A percentile compares a stretch with the other conserved stretches of the same genome.
These are phyloP conservation scores for Colletotrichum scovillei DNA, from an alignment of 2,329 filamentous ascomycete species.

Conservation along the genomic window DNA sequence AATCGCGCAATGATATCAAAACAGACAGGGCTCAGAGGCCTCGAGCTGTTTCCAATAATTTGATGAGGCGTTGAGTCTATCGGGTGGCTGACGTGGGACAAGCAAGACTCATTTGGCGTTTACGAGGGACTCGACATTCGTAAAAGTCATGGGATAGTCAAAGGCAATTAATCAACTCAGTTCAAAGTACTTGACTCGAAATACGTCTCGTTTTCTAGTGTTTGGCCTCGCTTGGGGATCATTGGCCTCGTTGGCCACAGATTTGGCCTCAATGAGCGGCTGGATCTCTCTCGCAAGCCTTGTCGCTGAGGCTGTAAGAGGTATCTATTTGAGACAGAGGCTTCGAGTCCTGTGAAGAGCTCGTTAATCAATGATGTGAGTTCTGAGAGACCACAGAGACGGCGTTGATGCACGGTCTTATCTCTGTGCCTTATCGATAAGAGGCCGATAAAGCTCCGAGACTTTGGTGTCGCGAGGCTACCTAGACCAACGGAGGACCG, in stretches of 20 bases:
- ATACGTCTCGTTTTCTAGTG: background rate
- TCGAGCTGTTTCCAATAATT: constrained; percentile 26
- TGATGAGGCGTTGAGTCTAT: constrained; percentile 28
- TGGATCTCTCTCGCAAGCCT: background rate
- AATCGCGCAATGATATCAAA: constrained; percentile 21
- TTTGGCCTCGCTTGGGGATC: background rate
- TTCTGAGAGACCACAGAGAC: background rate
- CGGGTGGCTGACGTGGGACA: constrained; percentile 23
- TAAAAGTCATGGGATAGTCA: constrained; percentile 24
- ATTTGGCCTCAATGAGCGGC: background rate
- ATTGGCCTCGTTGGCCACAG: background rate
- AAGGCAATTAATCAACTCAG: constrained; percentile 21
- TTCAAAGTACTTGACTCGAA: background rate
- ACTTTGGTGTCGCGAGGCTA: constrained; percentile 30
- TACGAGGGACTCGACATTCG: constrained; percentile 30
- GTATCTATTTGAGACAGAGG: too few species aligned
- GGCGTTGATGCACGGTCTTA: background rate
- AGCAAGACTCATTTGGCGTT: constrained; percentile 28
- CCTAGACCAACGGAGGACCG: background rate
- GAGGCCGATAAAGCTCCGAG: constrained; percentile 34
- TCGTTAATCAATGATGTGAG: background rate
- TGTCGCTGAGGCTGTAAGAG: background rate
- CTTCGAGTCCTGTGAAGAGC: background rate
- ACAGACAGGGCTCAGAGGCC: background rate
- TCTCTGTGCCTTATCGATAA: constrained; percentile 35